A percentile compares a stretch with the other conserved stretches of the same genome.
phyloP scores from a whole-genome alignment of 1,284 basidiomycete genomes.

The Leccinum pallidistipes region DNA sequence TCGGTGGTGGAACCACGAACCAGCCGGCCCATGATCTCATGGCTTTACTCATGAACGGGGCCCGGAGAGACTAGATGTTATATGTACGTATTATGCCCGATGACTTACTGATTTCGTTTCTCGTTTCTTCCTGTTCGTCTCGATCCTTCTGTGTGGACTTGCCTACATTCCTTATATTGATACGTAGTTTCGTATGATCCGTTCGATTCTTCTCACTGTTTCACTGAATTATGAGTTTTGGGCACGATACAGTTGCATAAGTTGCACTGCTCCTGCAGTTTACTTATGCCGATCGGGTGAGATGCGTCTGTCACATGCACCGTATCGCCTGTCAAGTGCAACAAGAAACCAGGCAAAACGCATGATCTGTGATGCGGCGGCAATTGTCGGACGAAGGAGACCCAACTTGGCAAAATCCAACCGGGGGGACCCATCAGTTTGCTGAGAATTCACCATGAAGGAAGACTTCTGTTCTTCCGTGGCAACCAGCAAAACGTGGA shows the following conservation, averaged over 20 bases:
- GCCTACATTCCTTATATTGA: slow-evolving; percentile 35
- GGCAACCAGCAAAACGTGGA: slow-evolving; percentile 34
- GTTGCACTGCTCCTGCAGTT: not conserved
- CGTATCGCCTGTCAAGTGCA: slow-evolving; percentile 8
- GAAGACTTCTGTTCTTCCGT: slow-evolving; percentile 38
- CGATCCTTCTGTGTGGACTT: slow-evolving; percentile 23
- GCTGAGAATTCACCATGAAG: slow-evolving; percentile 29
- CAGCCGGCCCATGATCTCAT: slow-evolving; percentile 72
- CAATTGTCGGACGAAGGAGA: slow-evolving; percentile 19
- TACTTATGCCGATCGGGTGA: slow-evolving; percentile 10
- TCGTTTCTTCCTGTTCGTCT: slow-evolving; percentile 3
- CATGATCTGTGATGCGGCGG: slow-evolving; percentile 15
- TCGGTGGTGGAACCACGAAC: slow-evolving; percentile 43
- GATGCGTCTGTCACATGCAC: slow-evolving; percentile 12
- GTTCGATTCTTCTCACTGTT: slow-evolving; percentile 26
- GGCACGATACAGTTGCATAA: slow-evolving; percentile 7
- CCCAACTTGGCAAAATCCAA: slow-evolving; percentile 14
- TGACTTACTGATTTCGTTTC: slow-evolving; percentile 15
- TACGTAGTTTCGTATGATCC: slow-evolving; percentile 31
- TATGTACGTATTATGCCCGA: slow-evolving; percentile 18
- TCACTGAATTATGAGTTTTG: slow-evolving; percentile 33
- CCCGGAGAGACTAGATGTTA: slow-evolving; percentile 47
- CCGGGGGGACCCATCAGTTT: slow-evolving; percentile 16
- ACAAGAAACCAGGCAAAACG: not conserved
- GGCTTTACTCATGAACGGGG: slow-evolving; percentile 74